Evolutionary conservation across 148 eudicot genomes (phyloP).

Genomic region (Spergularia bocconei): DNA sequence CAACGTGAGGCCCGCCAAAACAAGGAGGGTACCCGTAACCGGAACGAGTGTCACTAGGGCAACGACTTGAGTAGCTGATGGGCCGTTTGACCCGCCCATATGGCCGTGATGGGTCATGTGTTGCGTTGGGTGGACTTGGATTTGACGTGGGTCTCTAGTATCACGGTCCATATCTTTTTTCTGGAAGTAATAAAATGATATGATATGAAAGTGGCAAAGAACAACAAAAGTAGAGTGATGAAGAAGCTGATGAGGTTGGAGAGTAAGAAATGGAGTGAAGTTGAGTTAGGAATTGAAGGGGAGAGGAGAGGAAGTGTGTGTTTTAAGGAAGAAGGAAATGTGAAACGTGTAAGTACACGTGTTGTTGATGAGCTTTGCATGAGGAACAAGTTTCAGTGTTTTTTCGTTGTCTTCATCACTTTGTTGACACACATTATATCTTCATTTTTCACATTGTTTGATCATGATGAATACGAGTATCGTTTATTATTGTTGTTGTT

Average conservation of each 20-base stretch:
- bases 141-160: slow-evolving; percentile 35
- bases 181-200: too few relatives aligned
- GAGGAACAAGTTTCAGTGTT: slow-evolving; percentile 52
- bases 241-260: neutral
- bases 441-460: neutral
- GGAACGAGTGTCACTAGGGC: slow-evolving; percentile 59
- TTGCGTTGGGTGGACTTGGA: slow-evolving; percentile 54
- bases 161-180: slow-evolving; percentile 29
- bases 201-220: neutral
- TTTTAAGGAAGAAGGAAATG: slow-evolving; percentile 23
- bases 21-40: slow-evolving; percentile 49
- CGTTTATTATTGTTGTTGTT: too few relatives aligned
- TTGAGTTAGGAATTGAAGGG: neutral
- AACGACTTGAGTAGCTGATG: slow-evolving; percentile 54
- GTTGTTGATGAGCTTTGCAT: slow-evolving; percentile 47
- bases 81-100: slow-evolving; percentile 33
- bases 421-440: slow-evolving; percentile 22
- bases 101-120: slow-evolving; percentile 18
- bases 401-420: neutral
- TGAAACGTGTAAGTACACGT: slow-evolving; percentile 44
- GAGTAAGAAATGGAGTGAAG: neutral
- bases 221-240: too few relatives aligned
- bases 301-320: neutral
- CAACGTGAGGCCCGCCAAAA: slow-evolving; percentile 49
- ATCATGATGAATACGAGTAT: neutral